These are phyloP conservation scores for Picocystis sp. DNA, from an alignment of 163 green algal genomes.

Conservation along the genomic window DNA sequence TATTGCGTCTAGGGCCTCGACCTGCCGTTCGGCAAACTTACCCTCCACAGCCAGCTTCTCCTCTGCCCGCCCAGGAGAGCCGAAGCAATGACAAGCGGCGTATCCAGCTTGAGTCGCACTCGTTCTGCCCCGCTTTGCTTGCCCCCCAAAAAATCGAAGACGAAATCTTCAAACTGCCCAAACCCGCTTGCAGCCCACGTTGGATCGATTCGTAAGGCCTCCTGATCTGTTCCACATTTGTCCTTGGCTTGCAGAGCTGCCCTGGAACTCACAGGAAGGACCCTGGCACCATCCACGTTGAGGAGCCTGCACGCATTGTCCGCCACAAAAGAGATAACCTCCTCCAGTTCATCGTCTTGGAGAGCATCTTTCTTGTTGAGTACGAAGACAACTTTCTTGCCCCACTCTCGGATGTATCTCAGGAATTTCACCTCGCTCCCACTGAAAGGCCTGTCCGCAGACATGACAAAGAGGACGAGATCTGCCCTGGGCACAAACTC, in stretches of 20 bases:
- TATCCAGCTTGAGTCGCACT: conserved; percentile 83
- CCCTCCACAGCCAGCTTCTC: too few species aligned
- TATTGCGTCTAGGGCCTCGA: conserved; percentile 27
- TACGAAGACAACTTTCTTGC: conserved; percentile 95
- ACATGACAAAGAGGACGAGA: conserved; percentile 83
- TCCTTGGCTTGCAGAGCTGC: conserved; percentile 56
- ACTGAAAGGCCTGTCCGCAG: conserved; percentile 63
- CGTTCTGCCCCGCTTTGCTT: conserved; percentile 28
- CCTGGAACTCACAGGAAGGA: conserved; percentile 58
- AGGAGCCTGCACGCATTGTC: conserved; percentile 54
- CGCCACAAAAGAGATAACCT: conserved; percentile 42
- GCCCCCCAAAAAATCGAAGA: conserved; percentile 69
- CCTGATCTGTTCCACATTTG: conserved; percentile 11
- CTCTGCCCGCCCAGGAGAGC: conserved; percentile 35
- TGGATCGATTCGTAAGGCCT: neutral
- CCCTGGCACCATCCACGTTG: conserved; percentile 41
- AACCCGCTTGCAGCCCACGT: conserved; percentile 36
- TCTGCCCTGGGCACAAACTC: conserved; percentile 90
- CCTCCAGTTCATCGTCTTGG: conserved; percentile 13
- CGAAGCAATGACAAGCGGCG: conserved; percentile 74
- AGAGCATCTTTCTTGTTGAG: conserved; percentile 93
- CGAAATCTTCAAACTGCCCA: conserved; percentile 56
- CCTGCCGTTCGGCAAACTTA: conserved; percentile 27
- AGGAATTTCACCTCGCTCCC: conserved; percentile 77
- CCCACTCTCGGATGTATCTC: conserved; percentile 87